Evolutionary conservation across 2,329 filamentous ascomycete species (phyloP).

Genomic region (Sclerotinia minor): DNA sequence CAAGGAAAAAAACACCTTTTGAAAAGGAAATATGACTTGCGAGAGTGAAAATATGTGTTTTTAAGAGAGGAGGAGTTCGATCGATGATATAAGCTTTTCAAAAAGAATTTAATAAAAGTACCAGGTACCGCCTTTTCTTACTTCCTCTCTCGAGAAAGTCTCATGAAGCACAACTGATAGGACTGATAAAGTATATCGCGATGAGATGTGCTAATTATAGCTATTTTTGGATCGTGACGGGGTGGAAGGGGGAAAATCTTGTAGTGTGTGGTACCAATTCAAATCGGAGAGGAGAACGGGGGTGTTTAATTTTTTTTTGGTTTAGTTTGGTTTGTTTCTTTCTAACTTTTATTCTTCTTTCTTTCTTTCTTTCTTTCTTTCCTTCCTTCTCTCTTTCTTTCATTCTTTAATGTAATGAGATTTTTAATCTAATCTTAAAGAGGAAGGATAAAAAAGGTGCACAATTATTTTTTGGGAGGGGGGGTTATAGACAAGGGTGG

Average conservation of each 20-base stretch:
- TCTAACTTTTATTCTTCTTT: background rate
- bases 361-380: background rate
- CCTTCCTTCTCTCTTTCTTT: too few relatives aligned
- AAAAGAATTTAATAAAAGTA: background rate
- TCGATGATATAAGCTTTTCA: slow-evolving; percentile 8
- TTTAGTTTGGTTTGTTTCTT: background rate
- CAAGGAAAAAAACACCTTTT: background rate
- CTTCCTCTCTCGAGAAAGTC: background rate
- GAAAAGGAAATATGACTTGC: background rate
- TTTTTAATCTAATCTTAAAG: background rate
- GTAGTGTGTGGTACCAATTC: slow-evolving; percentile 7
- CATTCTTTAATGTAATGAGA: too few relatives aligned
- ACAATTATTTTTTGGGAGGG: too few relatives aligned
- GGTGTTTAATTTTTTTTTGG: background rate
- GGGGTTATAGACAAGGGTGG: background rate
- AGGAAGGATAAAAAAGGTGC: background rate
- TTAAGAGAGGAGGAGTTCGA: background rate
- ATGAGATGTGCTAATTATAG: slow-evolving; percentile 23
- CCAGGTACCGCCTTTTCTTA: background rate
- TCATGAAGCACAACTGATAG: slow-evolving; percentile 19
- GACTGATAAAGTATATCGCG: slow-evolving; percentile 20
- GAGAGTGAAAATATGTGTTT: background rate
- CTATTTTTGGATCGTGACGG: slow-evolving; percentile 23
- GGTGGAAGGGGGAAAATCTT: background rate
- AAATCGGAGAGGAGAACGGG: slow-evolving; percentile 6